A percentile compares a stretch with the other conserved stretches of the same genome.
Conservation (phyloP, 2,329 filamentous ascomycete species). For the Colletotrichum cuscutae region DNA sequence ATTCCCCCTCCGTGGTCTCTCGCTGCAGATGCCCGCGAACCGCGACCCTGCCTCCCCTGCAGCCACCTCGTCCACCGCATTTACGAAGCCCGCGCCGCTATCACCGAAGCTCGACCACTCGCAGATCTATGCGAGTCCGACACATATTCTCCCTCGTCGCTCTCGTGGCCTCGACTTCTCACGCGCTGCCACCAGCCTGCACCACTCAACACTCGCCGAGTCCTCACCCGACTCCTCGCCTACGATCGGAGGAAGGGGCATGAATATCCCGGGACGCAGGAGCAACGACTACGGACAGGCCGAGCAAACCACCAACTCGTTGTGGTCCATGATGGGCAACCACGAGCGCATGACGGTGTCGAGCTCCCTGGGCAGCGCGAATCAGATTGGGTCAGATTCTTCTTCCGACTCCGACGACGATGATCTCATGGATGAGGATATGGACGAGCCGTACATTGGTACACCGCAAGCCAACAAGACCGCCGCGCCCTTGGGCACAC, state of each 20-base stretch:
- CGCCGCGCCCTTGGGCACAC: constrained; percentile 55
- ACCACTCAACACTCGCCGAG: constrained; percentile 94
- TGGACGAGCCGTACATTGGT: constrained; percentile 82
- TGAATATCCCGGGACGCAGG: constrained; percentile 69
- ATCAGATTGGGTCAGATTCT: constrained; percentile 78
- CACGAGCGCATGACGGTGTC: constrained; percentile 79
- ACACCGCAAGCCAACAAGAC: constrained; percentile 82
- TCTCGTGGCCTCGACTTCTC: constrained; percentile 95
- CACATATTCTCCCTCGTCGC: constrained; percentile 87
- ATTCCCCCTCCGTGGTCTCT: constrained; percentile 71
- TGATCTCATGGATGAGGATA: constrained; percentile 77
- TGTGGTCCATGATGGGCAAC: constrained; percentile 77
- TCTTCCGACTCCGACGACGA: constrained; percentile 80
- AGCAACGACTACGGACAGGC: constrained; percentile 59
- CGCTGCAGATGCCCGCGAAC: constrained; percentile 74
- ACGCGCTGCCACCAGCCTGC: constrained; percentile 89
- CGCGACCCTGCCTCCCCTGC: constrained; percentile 53
- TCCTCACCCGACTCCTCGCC: constrained; percentile 92
- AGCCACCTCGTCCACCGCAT: constrained; percentile 38
- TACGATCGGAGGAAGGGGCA: constrained; percentile 75
- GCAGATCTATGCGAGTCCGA: constrained; percentile 86
- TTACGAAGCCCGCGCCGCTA: constrained; percentile 71
- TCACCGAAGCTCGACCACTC: constrained; percentile 89
- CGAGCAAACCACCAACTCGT: constrained; percentile 75
- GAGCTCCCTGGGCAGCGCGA: constrained; percentile 81